Conservation (phyloP, 805 yeast species). For the Kluyveromyces aestuarii region DNA sequence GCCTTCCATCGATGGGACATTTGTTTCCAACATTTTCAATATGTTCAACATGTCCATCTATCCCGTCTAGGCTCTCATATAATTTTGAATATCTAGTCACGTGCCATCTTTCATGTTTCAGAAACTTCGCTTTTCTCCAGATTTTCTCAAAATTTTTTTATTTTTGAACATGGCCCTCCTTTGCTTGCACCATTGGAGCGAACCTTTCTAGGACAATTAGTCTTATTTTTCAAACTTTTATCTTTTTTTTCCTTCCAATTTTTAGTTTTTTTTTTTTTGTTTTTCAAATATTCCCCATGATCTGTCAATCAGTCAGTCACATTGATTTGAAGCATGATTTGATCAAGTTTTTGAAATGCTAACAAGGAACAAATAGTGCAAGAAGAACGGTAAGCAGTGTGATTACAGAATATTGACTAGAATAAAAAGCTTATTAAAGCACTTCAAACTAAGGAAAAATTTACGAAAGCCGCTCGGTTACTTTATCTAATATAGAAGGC, state of each 20-base stretch:
- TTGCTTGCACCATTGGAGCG: background rate
- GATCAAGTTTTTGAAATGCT: background rate
- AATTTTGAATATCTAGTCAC: background rate
- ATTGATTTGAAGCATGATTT: background rate
- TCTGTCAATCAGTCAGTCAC: background rate
- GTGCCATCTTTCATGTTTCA: background rate
- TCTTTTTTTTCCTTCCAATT: background rate
- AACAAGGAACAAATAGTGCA: background rate
- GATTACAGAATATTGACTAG: background rate
- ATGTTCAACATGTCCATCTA: no score
- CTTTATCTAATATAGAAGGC: no score
- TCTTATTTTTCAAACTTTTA: background rate
- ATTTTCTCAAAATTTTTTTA: background rate
- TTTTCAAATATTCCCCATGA: background rate
- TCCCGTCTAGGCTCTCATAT: no score
- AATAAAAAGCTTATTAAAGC: no score
- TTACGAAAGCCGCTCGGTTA: no score
- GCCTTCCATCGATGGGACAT: no score
- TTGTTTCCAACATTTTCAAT: no score
- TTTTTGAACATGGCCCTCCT: conserved; percentile 1
- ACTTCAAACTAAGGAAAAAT: no score
- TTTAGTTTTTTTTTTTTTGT: no score
- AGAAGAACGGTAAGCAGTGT: background rate
- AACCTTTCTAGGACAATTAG: no score
- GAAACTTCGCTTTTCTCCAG: background rate